Conservation (phyloP, 108 stramenopile genomes). For the Stephanodiscus minutulus region DNA sequence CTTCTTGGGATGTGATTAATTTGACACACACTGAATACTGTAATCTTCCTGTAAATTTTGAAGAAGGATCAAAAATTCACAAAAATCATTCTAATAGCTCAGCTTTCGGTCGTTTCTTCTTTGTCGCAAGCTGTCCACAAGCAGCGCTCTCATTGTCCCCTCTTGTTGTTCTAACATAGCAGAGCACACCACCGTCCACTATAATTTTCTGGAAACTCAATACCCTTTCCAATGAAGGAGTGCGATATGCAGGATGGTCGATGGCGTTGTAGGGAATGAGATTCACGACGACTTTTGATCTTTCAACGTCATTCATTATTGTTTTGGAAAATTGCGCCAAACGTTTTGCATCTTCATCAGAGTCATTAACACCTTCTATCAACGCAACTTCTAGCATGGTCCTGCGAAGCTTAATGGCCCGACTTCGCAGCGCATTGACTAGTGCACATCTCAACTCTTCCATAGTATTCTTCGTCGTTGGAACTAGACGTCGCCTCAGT, state of each 20-base stretch:
- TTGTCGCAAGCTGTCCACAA: conserved; percentile 85
- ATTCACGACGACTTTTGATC: conserved; percentile 73
- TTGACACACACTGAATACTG: too few species aligned
- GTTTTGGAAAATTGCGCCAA: conserved; percentile 66
- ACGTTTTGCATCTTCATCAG: conserved; percentile 69
- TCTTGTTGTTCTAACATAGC: conserved; percentile 69
- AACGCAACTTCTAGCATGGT: conserved; percentile 85
- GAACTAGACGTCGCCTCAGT: conserved; percentile 71
- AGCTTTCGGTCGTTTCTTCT: conserved; percentile 16
- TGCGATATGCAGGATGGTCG: conserved; percentile 51
- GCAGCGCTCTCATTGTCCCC: conserved; percentile 88
- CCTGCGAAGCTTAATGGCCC: conserved; percentile 53
- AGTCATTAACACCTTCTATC: conserved; percentile 85
- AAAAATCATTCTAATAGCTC: neutral
- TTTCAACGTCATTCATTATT: conserved; percentile 59
- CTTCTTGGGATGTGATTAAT: too few species aligned
- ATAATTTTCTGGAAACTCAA: conserved; percentile 62
- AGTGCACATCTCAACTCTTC: conserved; percentile 73
- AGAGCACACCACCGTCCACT: conserved; percentile 42
- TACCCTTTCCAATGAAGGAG: conserved; percentile 60
- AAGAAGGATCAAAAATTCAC: neutral
- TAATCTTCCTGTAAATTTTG: neutral
- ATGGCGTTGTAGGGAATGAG: conserved; percentile 90
- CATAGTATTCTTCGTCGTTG: conserved; percentile 80
- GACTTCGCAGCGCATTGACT: conserved; percentile 57